Base-by-base conservation (phyloP, 768 basidiomycete species). In the Hericium coralloides region DNA sequence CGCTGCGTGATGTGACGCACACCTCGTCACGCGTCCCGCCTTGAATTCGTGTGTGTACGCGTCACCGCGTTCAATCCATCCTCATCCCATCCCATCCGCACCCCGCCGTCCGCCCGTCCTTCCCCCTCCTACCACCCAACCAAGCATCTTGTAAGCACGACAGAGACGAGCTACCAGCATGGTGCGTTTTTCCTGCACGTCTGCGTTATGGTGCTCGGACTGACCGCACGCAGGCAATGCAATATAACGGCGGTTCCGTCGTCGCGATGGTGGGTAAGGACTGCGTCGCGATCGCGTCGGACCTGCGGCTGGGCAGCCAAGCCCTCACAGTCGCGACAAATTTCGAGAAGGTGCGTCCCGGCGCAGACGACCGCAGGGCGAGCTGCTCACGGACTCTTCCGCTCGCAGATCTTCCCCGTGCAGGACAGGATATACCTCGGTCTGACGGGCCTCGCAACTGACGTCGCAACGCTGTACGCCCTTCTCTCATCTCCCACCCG, bases 211-310 rank as follows among this genome's bases (percentile, higher is more conserved):
- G 10, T 6, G 31, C 7, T 6, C 31, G 31, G 31, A 9, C 31
- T 31, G 31, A 31, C 5, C 31, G 31, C 31, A 31, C 31, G 91
- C 93, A 91, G 68, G 84, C 89, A 65, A 89, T 95, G 89, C 81
- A 92, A 73, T 78, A 85, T 60, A 98, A 97, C 79, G 95, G 95
- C 76, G 97, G 97, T 74, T 97, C 95, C 74, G 92, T 95, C 66
- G 81, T 99, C 73, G 97, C 97, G 77, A 99, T 99, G 97, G 88
- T 89, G 58, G 97, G 97, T 61, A 98, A 98, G 74, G 89, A 93
- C 64, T 99, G 97, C 71, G 97, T 99, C 52, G 97, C 97, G 54
- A 98, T 98, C 73, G 97, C 95, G 25, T 92, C 89, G 55, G 97
- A 99, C 74, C 68, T 95, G 63, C 83, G 95, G 60, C 75, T 98